Base-by-base conservation (phyloP, 371 early-diverging fungal genomes). In the Circinella minor region DNA sequence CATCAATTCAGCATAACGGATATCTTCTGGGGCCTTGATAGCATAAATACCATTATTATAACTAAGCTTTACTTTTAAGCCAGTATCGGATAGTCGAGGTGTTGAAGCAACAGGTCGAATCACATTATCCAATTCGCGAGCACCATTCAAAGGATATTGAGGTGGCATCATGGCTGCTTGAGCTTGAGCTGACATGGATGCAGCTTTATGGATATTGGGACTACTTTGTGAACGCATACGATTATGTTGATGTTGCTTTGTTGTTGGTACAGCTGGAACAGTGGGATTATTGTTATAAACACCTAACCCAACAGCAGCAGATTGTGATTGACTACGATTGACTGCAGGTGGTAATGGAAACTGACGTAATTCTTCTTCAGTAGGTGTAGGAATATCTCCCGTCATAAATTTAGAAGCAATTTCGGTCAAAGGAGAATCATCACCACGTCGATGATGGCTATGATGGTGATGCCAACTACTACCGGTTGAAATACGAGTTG, bases 31-130 rank as follows among this genome's bases (percentile, higher is more conserved):
- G 7, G 94, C 90, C 34, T 94, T 91, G 54, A 98, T 91, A 38
- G 94, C 87, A 77, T 95, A 96, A 20, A 95, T 86, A 70, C 94
- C 95, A 65, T 90, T 88, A 47, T 91, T 87, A 75, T 89, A 97
- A 74, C 95, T 94, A 63, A 95, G 89, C 72, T 94, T 94, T 74
- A 96, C 86, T 74, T 94, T 96, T 72, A 95, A 57, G 37, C 74
- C 75, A 4, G 59, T 49, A 20, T 72, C 73, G 0, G 72, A 71
- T 36, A 75, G 59, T 20, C 72, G 57, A 15, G 74, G 70, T 34
- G 78, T 73, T 15, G 86, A 77, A 39, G 77, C 70, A 54, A 78
- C 73, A 43, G 79, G 61, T 62, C 78, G 70, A 65, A 80, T 61
- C 55, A 61, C 63, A 54, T 69, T 74, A 20, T 57, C 57, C 4